Evolutionary conservation across 306 rosid species (phyloP), one percentile per base, ranked within the genome.

Genomic region (Dalbergia oliveri): DNA sequence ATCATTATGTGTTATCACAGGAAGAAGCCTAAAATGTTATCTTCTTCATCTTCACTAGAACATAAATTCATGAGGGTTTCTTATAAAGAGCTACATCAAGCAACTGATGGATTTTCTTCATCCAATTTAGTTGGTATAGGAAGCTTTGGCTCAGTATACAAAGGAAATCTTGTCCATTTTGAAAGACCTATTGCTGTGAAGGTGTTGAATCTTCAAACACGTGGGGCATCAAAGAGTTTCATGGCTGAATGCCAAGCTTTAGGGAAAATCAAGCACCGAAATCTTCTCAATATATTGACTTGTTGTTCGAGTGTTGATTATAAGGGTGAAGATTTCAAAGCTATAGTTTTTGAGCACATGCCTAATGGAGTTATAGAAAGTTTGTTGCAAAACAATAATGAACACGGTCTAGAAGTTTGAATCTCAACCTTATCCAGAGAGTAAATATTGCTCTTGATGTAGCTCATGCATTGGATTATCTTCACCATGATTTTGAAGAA

Each of bases 381-480:
- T 0, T 18, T 82, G 72, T 3, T 87, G 72, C 81, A n/a, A n/a
- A n/a, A 79, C 21, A 4, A 0, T 4, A 15, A 18, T 33, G 74
- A 61, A 26, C 19, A 11, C 16, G 61, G 5, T 11, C 63, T 19
- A 31, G 8, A 45, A 45, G 16, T 39, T 26, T 3, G 5, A n/a
- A n/a, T 35, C 41, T 81, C n/a, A 58, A 8, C 39, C 56, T 87
- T 39, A 11, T 1, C 6, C 60, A 70, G 4, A 71, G 78, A 45
- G 11, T 84, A 14, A 72, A 76, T 11, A 76, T 84, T 26, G 84
- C 85, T 65, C 51, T 84, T 72, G 88, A 82, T 63, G 61, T 87
- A 6, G 87, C 88, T 44, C 33, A 66, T 7, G 88, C 91, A 0
- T 39, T 88, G 19, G 82, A 76, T 80, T 83, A 88, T 63, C 78